Conservation (phyloP, 2,329 filamentous ascomycete genomes). For the Bipolaris victoriae region DNA sequence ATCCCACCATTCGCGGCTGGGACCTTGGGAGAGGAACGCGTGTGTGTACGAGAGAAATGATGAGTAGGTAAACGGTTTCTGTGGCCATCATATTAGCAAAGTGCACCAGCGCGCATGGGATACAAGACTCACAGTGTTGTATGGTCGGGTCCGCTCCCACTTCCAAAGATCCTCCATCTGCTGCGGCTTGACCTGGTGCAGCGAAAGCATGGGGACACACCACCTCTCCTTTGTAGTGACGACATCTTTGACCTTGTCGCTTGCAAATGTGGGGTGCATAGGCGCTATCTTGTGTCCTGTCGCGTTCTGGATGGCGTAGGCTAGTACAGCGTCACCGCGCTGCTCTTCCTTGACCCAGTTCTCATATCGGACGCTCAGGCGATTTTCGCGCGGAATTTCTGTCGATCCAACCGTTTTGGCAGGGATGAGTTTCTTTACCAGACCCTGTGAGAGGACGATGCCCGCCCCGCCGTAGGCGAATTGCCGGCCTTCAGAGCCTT, state of each 20-base stretch:
- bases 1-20: constrained; percentile 46
- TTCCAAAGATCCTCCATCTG: constrained; percentile 59
- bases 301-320: constrained; percentile 47
- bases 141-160: constrained; percentile 52
- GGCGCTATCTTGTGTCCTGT: constrained; percentile 46
- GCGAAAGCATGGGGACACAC: constrained; percentile 52
- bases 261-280: constrained; percentile 48
- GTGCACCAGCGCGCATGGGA: background rate
- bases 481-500: constrained; percentile 36
- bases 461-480: constrained; percentile 56
- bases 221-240: constrained; percentile 49
- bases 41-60: constrained; percentile 48
- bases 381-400: constrained; percentile 42
- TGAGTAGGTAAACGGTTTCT: constrained; percentile 49
- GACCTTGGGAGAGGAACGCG: constrained; percentile 39
- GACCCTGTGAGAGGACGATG: constrained; percentile 56
- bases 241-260: constrained; percentile 58
- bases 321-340: constrained; percentile 50
- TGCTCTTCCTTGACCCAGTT: constrained; percentile 53
- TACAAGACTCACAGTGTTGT: constrained; percentile 35
- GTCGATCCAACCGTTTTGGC: constrained; percentile 25
- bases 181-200: constrained; percentile 49
- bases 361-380: constrained; percentile 41
- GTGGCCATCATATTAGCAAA: constrained; percentile 11
- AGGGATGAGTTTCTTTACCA: constrained; percentile 58